phyloP scores from a whole-genome alignment of 352 stramenopile genomes.

The Lagenidium sp. region DNA sequence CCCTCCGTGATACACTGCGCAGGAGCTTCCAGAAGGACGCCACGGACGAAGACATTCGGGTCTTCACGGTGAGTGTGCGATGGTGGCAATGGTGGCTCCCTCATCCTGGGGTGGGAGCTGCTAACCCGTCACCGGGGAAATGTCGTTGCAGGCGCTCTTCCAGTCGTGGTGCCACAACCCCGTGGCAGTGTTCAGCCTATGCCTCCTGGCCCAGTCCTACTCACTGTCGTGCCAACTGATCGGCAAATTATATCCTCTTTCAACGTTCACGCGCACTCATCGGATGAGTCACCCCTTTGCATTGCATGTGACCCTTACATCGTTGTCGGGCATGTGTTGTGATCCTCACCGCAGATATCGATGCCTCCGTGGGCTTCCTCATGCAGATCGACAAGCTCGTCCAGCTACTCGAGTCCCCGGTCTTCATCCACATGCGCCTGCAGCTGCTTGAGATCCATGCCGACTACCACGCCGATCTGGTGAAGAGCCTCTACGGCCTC shows the following conservation, averaged over 20 bases:
- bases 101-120: too few species aligned
- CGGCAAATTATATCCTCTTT: constrained; percentile 89
- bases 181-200: constrained; percentile 95
- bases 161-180: constrained; percentile 98
- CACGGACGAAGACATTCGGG: constrained; percentile 64
- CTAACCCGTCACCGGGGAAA: too few species aligned
- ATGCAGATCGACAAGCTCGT: constrained; percentile 99
- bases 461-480: constrained; percentile 90
- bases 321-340: too few species aligned
- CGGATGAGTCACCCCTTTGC: too few species aligned
- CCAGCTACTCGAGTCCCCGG: constrained; percentile 98
- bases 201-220: constrained; percentile 97
- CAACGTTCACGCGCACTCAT: not conserved
- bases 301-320: too few species aligned
- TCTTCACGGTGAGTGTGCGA: constrained; percentile 50
- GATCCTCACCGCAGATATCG: constrained; percentile 87
- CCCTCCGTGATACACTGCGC: constrained; percentile 68
- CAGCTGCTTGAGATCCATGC: constrained; percentile 97
- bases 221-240: constrained; percentile 95
- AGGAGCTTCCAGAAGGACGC: constrained; percentile 66
- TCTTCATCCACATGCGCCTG: constrained; percentile 98
- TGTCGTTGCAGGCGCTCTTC: constrained; percentile 50
- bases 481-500: constrained; percentile 97
- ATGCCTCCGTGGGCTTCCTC: constrained; percentile 96
- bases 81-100: too few species aligned